Conservation (phyloP, 2,329 filamentous ascomycete genomes). For the Ascochyta lentis region DNA sequence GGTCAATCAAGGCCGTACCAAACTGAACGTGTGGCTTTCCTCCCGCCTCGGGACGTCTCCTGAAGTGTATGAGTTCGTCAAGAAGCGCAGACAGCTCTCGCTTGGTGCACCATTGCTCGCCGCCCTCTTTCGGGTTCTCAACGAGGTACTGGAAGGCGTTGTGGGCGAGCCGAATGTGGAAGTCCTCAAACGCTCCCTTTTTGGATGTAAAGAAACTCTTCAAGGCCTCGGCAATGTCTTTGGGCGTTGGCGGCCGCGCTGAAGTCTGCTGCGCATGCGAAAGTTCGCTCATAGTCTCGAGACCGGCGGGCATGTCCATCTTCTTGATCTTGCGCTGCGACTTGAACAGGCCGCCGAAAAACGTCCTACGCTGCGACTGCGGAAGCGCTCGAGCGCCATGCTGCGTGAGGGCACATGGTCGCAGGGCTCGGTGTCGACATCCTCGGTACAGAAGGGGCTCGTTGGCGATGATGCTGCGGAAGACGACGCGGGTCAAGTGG, state of each 20-base stretch:
- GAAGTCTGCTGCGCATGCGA: constrained; percentile 67
- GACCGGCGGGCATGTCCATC: constrained; percentile 71
- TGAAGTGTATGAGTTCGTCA: constrained; percentile 14
- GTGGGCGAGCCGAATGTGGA: constrained; percentile 62
- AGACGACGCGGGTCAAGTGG: constrained; percentile 66
- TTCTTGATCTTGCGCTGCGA: constrained; percentile 65
- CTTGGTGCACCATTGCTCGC: constrained; percentile 41
- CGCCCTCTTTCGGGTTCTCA: constrained; percentile 33
- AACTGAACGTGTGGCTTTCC: constrained; percentile 49
- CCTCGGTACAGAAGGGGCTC: constrained; percentile 56
- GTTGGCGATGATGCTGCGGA: constrained; percentile 63
- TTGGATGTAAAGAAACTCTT: constrained; percentile 36
- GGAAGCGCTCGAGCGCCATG: constrained; percentile 29
- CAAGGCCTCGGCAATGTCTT: constrained; percentile 68
- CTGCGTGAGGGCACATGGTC: constrained; percentile 25
- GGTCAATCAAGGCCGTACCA: constrained; percentile 47
- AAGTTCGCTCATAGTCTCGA: constrained; percentile 74
- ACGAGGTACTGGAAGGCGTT: constrained; percentile 68
- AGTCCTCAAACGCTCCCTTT: constrained; percentile 35
- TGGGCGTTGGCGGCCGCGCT: constrained; percentile 67
- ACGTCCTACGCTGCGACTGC: constrained; percentile 58
- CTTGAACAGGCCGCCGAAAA: constrained; percentile 72
- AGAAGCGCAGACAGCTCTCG: constrained; percentile 25
- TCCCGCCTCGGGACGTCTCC: constrained; percentile 46
- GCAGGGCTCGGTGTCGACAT: constrained; percentile 49